phyloP scores from a whole-genome alignment of 176 grass and related monocot genomes.

The Carex kokanica region DNA sequence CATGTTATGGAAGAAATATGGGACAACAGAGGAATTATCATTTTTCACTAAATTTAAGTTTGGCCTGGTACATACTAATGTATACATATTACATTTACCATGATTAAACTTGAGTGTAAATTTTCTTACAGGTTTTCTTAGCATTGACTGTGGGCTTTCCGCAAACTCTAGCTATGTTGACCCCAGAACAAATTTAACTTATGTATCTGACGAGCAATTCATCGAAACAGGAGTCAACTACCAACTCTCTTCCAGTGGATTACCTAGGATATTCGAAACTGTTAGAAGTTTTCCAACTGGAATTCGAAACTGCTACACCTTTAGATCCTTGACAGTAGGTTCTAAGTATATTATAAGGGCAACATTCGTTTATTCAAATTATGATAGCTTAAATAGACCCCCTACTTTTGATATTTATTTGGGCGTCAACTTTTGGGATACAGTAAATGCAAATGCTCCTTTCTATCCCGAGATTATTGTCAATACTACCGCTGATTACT shows the following conservation, averaged over 20 bases:
- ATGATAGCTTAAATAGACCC: conserved; percentile 30
- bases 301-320: conserved; percentile 37
- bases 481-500: conserved; percentile 32
- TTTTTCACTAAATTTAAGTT: too few relatives aligned
- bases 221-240: not conserved
- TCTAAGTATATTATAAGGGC: conserved; percentile 46
- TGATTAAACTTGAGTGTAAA: too few relatives aligned
- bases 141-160: too few relatives aligned
- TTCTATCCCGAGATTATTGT: conserved; percentile 39
- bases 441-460: not conserved
- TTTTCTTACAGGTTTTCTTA: too few relatives aligned
- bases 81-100: too few relatives aligned
- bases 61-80: too few relatives aligned
- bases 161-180: too few relatives aligned
- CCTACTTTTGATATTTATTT: conserved; percentile 45
- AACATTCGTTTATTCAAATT: conserved; percentile 51
- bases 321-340: conserved; percentile 29
- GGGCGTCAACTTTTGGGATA: conserved; percentile 37
- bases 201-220: too few relatives aligned
- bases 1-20: too few relatives aligned
- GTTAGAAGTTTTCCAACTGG: conserved; percentile 34
- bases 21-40: too few relatives aligned
- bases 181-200: too few relatives aligned
- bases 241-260: conserved; percentile 22
- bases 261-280: not conserved